Evolutionary conservation across 1,284 basidiomycete genomes (phyloP).

Genomic region (Boletus semigastroideus): DNA sequence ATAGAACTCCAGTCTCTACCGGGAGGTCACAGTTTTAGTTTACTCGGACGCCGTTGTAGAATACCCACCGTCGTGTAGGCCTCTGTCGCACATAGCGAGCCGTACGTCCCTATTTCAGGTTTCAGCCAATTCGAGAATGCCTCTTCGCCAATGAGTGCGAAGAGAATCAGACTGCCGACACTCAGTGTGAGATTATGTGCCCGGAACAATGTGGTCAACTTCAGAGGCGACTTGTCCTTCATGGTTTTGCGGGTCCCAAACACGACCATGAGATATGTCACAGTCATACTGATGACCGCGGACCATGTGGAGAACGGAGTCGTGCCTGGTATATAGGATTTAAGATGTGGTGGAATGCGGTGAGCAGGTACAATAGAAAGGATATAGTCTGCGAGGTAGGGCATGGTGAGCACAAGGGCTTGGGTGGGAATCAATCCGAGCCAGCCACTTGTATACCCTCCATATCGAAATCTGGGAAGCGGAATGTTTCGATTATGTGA

Average conservation of each 20-base stretch:
- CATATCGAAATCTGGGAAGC: not conserved
- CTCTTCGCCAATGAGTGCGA: conserved; percentile 86
- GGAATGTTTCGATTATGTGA: conserved; percentile 3
- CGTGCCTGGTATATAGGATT: conserved; percentile 64
- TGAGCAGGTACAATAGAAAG: conserved; percentile 49
- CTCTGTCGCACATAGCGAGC: conserved; percentile 69
- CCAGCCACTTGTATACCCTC: conserved; percentile 12
- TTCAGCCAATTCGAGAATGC: conserved; percentile 74
- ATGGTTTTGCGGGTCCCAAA: conserved; percentile 85
- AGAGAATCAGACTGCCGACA: conserved; percentile 74
- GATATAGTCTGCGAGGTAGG: conserved; percentile 67
- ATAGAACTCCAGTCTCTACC: conserved; percentile 80
- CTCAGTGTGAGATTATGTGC: conserved; percentile 88
- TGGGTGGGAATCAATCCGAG: not conserved
- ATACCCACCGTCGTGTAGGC: conserved; percentile 80
- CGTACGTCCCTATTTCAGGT: conserved; percentile 71
- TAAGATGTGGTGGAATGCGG: conserved; percentile 57
- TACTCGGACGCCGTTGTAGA: not conserved
- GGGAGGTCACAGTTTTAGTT: too few species aligned
- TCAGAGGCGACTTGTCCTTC: conserved; percentile 72
- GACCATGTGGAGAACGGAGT: conserved; percentile 80
- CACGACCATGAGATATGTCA: conserved; percentile 81
- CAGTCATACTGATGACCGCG: conserved; percentile 67
- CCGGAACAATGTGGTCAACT: conserved; percentile 85
- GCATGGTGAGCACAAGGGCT: conserved; percentile 44